Conservation (phyloP, 371 early-diverging fungal species). For the Umbelopsis sp. region DNA sequence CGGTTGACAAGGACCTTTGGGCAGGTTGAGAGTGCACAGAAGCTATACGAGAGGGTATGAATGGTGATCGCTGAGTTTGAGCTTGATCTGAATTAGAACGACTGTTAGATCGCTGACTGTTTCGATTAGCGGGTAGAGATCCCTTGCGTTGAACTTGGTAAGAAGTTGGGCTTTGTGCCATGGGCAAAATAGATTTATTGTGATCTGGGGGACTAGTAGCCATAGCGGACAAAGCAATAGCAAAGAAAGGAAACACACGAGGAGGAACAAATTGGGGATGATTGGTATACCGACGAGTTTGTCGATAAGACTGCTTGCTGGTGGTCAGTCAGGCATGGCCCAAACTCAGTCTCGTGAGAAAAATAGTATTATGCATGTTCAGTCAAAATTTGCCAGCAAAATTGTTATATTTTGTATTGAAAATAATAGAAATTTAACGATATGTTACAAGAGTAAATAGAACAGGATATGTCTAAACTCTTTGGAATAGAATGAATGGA, state of each 20-base stretch:
- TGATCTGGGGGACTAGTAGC: conserved; percentile 9
- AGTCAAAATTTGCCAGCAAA: not conserved
- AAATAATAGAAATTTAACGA: not conserved
- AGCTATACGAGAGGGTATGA: conserved; percentile 4
- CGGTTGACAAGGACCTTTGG: not conserved
- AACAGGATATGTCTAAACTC: not conserved
- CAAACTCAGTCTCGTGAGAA: not conserved
- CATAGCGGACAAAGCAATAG: not conserved
- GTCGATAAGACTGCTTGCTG: too few relatives aligned
- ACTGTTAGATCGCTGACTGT: not conserved
- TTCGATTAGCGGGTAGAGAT: not conserved
- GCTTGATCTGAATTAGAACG: not conserved
- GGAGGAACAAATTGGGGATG: not conserved
- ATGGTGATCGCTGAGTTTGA: conserved; percentile 5
- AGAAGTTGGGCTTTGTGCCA: not conserved
- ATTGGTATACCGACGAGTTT: too few relatives aligned
- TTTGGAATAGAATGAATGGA: too few relatives aligned
- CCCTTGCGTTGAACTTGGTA: not conserved
- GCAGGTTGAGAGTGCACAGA: not conserved
- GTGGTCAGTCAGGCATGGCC: not conserved
- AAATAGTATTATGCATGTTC: not conserved
- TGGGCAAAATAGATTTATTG: not conserved
- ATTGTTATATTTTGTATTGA: not conserved
- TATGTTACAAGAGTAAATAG: not conserved
- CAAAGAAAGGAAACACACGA: not conserved